phyloP scores from a whole-genome alignment of 441 rosid species.

The Corymbia citriodora region DNA sequence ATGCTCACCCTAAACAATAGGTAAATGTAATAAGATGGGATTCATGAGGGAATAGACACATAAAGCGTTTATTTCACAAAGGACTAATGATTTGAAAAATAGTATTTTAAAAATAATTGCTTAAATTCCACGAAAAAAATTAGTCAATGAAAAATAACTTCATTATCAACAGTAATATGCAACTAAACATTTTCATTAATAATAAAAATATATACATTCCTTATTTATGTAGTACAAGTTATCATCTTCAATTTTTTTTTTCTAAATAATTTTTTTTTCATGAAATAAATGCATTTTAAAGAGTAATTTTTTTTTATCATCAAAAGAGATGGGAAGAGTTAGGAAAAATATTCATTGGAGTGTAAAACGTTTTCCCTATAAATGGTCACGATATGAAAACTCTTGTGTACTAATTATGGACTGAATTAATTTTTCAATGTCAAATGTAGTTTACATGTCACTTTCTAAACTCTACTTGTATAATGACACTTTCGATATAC shows the following conservation, averaged over 20 bases:
- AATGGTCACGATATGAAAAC: not conserved
- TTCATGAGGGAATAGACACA: fast-evolving
- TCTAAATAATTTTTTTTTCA: not conserved
- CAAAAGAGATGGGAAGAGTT: not conserved
- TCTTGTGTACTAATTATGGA: fast-evolving
- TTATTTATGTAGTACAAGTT: not conserved
- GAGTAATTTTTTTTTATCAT: fast-evolving
- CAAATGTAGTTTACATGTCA: not conserved
- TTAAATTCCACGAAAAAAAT: fast-evolving
- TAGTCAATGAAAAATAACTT: not conserved
- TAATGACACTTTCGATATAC: not conserved
- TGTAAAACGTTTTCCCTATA: not conserved
- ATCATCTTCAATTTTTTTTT: not conserved
- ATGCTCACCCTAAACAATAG: not conserved
- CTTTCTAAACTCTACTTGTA: not conserved
- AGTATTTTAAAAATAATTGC: not conserved
- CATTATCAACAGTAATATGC: not conserved
- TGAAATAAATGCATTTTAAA: not conserved
- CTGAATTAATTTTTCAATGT: not conserved
- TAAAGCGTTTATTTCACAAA: not conserved
- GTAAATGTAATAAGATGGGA: not conserved
- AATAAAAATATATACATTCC: not conserved
- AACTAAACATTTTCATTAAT: not conserved
- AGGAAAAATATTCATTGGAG: not conserved
- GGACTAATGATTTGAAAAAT: not conserved